Evolutionary conservation across 306 rosid species (phyloP), one percentile per base, ranked within the genome.

Genomic region (Psophocarpus tetragonolobus): DNA sequence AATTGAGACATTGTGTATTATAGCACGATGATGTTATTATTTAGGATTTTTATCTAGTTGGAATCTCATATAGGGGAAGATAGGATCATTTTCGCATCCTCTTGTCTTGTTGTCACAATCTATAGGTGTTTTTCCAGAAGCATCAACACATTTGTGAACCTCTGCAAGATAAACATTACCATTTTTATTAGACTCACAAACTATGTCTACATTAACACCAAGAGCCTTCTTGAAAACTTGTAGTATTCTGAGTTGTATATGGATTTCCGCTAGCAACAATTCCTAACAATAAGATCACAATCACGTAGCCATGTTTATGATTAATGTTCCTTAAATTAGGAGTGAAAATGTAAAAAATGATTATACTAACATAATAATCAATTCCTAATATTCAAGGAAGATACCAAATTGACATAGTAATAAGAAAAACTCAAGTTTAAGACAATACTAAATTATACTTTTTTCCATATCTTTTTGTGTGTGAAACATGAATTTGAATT

Each of bases 41-140:
- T 35, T 63, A 29, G 29, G 69, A 63, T 33, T 47, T 33, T 63
- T 63, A 10, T 63, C 29, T 3, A 29, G 69, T 33, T 17, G 4
- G 3, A 33, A 63, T 63, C 69, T 47, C 69, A 63, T 63, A 1
- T 63, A 35, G n/a, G 73, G 73, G 26, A 11, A 67, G 12, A 67
- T 24, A 8, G 73, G 73, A 6, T 42, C 35, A 42, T 20, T 56
- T 2, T 67, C 73, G 26, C 73, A 67, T 14, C 56, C 56, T 24
- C 9, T 67, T 13, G 73, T 56, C 35, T 6, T 26, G 14, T 67
- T 67, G 23, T 67, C 11, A 7, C 73, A 67, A 6, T 41, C 73
- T 42, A 67, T 24, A 0, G 12, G 8, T 0, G 36, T 67, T 42
- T 21, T 13, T 41, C 73, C 56, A 6, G 15, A 13, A 3, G n/a